Conservation (phyloP, 148 eudicot genomes). For the Rhododendron williamsianum region DNA sequence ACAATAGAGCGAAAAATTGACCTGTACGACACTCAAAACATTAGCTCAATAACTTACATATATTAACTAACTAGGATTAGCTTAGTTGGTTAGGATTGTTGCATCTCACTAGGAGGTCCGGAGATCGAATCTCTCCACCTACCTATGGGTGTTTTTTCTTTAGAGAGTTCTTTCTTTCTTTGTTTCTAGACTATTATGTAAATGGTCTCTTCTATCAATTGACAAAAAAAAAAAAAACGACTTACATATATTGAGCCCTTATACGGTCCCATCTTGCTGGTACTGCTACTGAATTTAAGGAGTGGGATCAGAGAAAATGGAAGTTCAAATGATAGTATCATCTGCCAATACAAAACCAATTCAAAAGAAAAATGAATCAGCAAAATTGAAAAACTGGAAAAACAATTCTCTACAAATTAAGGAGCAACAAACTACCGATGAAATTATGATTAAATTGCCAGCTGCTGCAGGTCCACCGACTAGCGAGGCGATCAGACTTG, state of each 20-base stretch:
- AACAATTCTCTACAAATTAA: background rate
- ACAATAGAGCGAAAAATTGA: too few relatives aligned
- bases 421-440: slow-evolving; percentile 40
- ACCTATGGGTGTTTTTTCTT: too few relatives aligned
- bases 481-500: slow-evolving; percentile 35
- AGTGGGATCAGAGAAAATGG: slow-evolving; percentile 78
- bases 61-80: too few relatives aligned
- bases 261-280: slow-evolving; percentile 70
- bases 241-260: slow-evolving; percentile 40
- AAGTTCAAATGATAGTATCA: slow-evolving; percentile 74
- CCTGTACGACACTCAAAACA: too few relatives aligned
- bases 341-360: slow-evolving; percentile 17
- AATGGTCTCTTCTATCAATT: too few relatives aligned
- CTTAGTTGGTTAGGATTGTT: too few relatives aligned
- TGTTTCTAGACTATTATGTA: too few relatives aligned
- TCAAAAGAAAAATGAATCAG: background rate
- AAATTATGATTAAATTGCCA: slow-evolving; percentile 46
- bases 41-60: background rate
- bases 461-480: slow-evolving; percentile 39
- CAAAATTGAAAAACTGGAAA: background rate
- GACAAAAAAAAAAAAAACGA: too few relatives aligned
- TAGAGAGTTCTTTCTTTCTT: too few relatives aligned
- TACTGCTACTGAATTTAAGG: slow-evolving; percentile 55
- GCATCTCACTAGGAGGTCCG: too few relatives aligned
- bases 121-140: too few relatives aligned